These are phyloP conservation scores for Candida endomychidarum DNA, from an alignment of 805 yeast genomes.

Conservation along the genomic window DNA sequence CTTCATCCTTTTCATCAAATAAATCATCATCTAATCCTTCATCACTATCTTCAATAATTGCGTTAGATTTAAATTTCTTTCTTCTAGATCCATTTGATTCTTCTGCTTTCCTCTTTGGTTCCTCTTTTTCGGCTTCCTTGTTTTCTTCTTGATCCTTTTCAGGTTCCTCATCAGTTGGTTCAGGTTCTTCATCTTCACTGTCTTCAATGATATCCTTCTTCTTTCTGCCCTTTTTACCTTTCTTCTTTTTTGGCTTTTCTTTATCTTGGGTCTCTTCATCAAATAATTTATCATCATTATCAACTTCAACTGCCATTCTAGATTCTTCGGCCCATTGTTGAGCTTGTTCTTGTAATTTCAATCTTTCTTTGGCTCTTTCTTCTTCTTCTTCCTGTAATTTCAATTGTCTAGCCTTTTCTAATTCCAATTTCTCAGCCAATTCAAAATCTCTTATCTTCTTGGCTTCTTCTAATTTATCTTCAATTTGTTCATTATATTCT, in stretches of 20 bases:
- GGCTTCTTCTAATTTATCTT: slow-evolving; percentile 70
- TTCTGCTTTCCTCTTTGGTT: slow-evolving; percentile 2
- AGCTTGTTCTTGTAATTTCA: slow-evolving; percentile 51
- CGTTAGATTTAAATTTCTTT: slow-evolving; percentile 27
- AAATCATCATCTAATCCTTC: slow-evolving; percentile 41
- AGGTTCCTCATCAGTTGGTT: not conserved
- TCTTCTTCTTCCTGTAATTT: slow-evolving; percentile 48
- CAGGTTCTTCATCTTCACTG: slow-evolving; percentile 28
- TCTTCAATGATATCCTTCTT: slow-evolving; percentile 36
- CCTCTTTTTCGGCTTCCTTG: not conserved
- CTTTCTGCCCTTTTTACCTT: slow-evolving; percentile 24
- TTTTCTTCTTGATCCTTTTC: not conserved
- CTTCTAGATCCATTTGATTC: slow-evolving; percentile 21
- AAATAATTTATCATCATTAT: slow-evolving; percentile 33
- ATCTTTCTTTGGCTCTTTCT: slow-evolving; percentile 45
- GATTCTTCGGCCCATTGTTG: slow-evolving; percentile 48
- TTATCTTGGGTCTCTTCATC: slow-evolving; percentile 35
- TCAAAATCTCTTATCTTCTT: slow-evolving; percentile 63
- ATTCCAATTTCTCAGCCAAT: slow-evolving; percentile 33
- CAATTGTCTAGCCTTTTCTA: slow-evolving; percentile 41
- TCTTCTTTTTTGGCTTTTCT: slow-evolving; percentile 29
- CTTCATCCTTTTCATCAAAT: slow-evolving; percentile 22
- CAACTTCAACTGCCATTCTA: slow-evolving; percentile 34
- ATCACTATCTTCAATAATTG: slow-evolving; percentile 47
- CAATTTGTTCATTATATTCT: slow-evolving; percentile 57